Conservation (phyloP, 495 filamentous ascomycete species). For the Neurospora cerealis region DNA sequence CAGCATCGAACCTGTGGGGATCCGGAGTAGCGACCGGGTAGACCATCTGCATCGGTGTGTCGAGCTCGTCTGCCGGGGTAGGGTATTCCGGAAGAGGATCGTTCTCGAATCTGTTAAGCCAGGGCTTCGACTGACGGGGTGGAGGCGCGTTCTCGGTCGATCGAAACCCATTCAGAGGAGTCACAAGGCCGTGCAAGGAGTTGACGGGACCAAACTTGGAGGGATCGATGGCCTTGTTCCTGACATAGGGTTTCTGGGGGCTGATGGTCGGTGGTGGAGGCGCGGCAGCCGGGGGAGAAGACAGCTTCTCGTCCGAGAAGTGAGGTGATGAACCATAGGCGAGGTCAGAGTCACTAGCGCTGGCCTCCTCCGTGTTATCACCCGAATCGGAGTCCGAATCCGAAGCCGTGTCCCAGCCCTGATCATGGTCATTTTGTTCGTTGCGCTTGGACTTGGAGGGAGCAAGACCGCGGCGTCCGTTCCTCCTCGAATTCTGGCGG, state of each 20-base stretch:
- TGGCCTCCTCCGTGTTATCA: slow-evolving; percentile 4
- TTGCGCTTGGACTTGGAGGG: slow-evolving; percentile 27
- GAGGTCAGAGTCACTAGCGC: slow-evolving; percentile 30
- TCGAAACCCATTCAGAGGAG: slow-evolving; percentile 40
- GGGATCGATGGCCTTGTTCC: slow-evolving; percentile 42
- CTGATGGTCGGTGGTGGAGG: not conserved
- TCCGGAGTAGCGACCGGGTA: slow-evolving; percentile 53
- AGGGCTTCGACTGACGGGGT: not conserved
- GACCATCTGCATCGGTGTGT: slow-evolving; percentile 24
- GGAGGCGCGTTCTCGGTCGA: slow-evolving; percentile 14
- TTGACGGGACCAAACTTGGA: slow-evolving; percentile 43
- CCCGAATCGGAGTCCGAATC: slow-evolving; percentile 32
- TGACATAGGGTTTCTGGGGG: slow-evolving; percentile 14
- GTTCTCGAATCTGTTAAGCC: slow-evolving; percentile 1
- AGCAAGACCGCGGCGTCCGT: slow-evolving; percentile 20
- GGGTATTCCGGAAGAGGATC: slow-evolving; percentile 14
- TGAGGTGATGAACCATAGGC: slow-evolving; percentile 35
- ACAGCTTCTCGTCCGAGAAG: slow-evolving; percentile 19
- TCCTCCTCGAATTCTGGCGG: slow-evolving; percentile 21
- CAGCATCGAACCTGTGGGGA: slow-evolving; percentile 47
- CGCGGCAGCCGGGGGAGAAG: not conserved
- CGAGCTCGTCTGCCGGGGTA: slow-evolving; percentile 26
- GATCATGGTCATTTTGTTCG: slow-evolving; percentile 22
- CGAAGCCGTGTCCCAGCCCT: slow-evolving; percentile 37
- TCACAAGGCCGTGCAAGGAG: slow-evolving; percentile 39